Conservation (phyloP, 371 early-diverging fungal genomes). For the Batkoa obscura region DNA sequence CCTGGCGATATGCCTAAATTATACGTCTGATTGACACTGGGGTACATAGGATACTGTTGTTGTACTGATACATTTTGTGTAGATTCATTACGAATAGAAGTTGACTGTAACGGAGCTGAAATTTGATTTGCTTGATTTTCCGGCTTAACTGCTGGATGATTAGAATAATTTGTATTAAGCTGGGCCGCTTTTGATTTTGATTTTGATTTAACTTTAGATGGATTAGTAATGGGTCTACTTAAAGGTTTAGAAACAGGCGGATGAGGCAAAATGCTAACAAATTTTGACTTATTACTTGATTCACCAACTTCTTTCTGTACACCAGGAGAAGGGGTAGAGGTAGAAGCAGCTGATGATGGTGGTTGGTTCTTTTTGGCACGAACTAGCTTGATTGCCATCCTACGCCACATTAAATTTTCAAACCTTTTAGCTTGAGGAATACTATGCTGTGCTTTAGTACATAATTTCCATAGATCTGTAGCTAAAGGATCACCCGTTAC, state of each 20-base stretch:
- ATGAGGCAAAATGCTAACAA: too few relatives aligned
- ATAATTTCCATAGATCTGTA: conserved; percentile 43
- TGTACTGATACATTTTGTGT: neutral
- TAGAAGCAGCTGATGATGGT: conserved; percentile 6
- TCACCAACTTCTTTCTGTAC: neutral
- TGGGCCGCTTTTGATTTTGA: neutral
- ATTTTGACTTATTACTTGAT: too few relatives aligned
- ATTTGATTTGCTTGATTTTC: neutral
- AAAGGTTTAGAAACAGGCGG: too few relatives aligned
- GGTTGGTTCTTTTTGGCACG: conserved; percentile 7
- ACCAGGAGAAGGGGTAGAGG: neutral
- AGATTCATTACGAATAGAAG: neutral
- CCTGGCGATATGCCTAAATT: neutral
- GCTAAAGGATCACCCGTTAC: conserved; percentile 31
- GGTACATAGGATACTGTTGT: neutral
- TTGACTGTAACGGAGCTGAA: neutral
- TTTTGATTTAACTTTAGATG: neutral
- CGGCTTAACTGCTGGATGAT: too few relatives aligned
- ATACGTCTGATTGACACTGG: neutral
- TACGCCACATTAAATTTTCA: conserved; percentile 50
- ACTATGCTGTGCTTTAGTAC: conserved; percentile 39
- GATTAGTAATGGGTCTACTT: neutral
- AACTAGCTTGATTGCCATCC: conserved; percentile 38
- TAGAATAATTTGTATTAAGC: neutral
- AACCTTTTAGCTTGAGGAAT: conserved; percentile 32